phyloP scores from a whole-genome alignment of 106 monocot genomes.

The Cymbidium sinense region DNA sequence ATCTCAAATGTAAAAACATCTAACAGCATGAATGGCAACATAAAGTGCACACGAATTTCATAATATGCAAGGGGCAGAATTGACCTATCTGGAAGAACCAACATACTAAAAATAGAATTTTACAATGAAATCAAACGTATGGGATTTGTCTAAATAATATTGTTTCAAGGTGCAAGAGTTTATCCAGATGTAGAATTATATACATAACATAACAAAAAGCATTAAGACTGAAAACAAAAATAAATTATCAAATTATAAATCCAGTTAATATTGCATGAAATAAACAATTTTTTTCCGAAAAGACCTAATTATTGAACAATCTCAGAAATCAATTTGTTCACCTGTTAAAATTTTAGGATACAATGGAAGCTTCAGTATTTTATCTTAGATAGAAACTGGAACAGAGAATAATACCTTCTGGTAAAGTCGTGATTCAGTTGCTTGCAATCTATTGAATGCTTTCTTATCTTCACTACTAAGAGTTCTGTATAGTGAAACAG shows the following conservation, averaged over 20 bases:
- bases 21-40: background rate
- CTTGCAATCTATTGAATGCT: constrained; percentile 68
- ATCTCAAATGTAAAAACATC: background rate
- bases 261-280: no score
- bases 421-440: constrained; percentile 57
- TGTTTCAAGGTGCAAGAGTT: constrained; percentile 4
- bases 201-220: background rate
- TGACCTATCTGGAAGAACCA: background rate
- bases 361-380: background rate
- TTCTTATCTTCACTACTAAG: constrained; percentile 69
- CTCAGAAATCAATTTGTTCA: no score
- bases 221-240: constrained; percentile 1
- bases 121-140: background rate
- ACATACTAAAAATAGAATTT: background rate
- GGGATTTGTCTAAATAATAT: background rate
- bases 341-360: background rate
- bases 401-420: constrained; percentile 44
- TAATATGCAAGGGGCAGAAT: background rate
- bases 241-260: background rate
- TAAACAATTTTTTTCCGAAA: no score
- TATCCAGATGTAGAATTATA: background rate
- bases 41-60: background rate
- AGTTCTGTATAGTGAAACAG: constrained; percentile 71
- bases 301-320: no score
- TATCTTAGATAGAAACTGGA: background rate